Evolutionary conservation across 345 rosid genomes (phyloP).

Genomic region (Lagerstroemia speciosa): DNA sequence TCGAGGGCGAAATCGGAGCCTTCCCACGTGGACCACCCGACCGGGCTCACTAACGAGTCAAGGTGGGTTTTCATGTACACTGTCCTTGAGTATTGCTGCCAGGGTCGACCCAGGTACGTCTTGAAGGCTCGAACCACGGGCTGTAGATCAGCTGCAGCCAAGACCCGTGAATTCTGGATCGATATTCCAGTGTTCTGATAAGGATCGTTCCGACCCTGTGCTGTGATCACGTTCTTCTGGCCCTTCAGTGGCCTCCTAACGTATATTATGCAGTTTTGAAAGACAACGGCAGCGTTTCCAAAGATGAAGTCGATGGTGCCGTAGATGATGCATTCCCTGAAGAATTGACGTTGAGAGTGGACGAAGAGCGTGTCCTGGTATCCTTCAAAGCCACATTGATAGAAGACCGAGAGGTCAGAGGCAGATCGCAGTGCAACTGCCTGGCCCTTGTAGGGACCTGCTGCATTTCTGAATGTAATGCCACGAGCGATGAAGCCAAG

Average conservation of each 20-base stretch:
- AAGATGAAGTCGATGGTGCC: slow-evolving; percentile 87
- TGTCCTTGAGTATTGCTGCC: slow-evolving; percentile 15
- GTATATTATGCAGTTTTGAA: slow-evolving; percentile 59
- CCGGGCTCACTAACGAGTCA: slow-evolving; percentile 4
- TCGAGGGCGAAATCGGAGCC: slow-evolving; percentile 3
- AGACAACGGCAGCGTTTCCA: slow-evolving; percentile 79
- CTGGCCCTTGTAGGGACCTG: slow-evolving; percentile 65
- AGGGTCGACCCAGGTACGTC: slow-evolving; percentile 12
- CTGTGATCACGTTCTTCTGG: slow-evolving; percentile 8
- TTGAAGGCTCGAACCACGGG: slow-evolving; percentile 5
- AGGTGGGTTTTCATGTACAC: slow-evolving; percentile 11
- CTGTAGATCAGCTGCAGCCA: background rate
- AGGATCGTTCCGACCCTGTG: slow-evolving; percentile 8
- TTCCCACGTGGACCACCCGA: slow-evolving; percentile 12
- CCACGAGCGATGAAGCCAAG: slow-evolving; percentile 60
- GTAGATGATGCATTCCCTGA: slow-evolving; percentile 55
- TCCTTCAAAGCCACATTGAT: slow-evolving; percentile 62
- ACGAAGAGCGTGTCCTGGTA: slow-evolving; percentile 80
- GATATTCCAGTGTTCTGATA: slow-evolving; percentile 11
- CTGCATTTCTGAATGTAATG: slow-evolving; percentile 65
- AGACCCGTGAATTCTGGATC: slow-evolving; percentile 8
- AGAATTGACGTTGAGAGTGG: slow-evolving; percentile 85
- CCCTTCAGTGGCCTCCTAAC: slow-evolving; percentile 50
- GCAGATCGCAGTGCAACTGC: slow-evolving; percentile 83
- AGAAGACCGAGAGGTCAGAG: slow-evolving; percentile 81